Percentiles rank a stretch among this genome's conserved stretches.
These are phyloP conservation scores for Tetrahymena malaccensis DNA, from an alignment of 73 alveolate species.

Conservation along the genomic window DNA sequence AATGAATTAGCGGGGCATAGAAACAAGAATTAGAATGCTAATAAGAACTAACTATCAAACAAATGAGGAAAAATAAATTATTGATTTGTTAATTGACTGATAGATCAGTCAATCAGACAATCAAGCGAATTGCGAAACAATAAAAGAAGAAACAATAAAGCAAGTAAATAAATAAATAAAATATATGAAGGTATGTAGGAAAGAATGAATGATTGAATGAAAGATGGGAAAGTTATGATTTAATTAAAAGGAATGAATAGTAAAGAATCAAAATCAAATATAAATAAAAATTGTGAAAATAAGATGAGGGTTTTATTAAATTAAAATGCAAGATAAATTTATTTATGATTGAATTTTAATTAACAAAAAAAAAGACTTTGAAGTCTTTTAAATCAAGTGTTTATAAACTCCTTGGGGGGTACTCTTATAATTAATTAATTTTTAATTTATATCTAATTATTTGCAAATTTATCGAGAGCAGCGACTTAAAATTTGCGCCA, in stretches of 20 bases:
- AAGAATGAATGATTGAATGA: not conserved
- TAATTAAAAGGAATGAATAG: not conserved
- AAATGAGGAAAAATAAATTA: not conserved
- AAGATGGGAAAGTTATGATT: not conserved
- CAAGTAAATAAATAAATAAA: not conserved
- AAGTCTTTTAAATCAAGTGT: not conserved
- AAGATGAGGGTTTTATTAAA: not conserved
- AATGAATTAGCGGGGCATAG: not conserved
- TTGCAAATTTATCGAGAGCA: not conserved
- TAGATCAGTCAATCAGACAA: not conserved
- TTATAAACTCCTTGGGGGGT: not conserved
- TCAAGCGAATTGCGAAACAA: not conserved
- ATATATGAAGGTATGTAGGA: not conserved
- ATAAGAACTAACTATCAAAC: not conserved
- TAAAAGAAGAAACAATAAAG: not conserved
- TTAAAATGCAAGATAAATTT: not conserved
- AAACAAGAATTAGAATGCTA: not conserved
- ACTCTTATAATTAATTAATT: not conserved
- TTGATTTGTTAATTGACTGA: not conserved
- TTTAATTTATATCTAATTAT: not conserved
- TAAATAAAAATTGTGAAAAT: not conserved
- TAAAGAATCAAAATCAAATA: not conserved
- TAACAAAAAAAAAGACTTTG: not conserved
- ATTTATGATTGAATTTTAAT: not conserved
- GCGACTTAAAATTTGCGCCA: conserved; percentile 1